Percentiles rank a stretch among this genome's conserved stretches.
Conservation (phyloP, 495 filamentous ascomycete genomes). For the Neurospora terricola region DNA sequence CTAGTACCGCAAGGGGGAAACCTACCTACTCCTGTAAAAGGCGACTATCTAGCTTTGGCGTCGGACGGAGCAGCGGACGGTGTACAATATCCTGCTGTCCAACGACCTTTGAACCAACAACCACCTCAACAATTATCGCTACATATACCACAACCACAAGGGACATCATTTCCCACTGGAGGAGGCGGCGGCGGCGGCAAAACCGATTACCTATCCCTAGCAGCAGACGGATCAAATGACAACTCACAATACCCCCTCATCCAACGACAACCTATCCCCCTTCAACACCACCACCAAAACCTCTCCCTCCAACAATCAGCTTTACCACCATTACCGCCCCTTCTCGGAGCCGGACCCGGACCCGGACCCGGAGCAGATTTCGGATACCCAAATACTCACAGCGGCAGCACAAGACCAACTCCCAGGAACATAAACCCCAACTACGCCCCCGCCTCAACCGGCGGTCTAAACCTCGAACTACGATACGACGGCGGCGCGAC, state of each 20-base stretch:
- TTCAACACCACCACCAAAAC: not conserved
- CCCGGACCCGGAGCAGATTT: not conserved
- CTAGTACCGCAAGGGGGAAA: not conserved
- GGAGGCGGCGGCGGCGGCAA: not conserved
- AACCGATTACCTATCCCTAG: not conserved
- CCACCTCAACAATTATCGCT: not conserved
- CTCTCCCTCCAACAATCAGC: not conserved
- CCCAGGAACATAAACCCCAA: not conserved
- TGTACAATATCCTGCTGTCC: not conserved
- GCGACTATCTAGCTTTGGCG: not conserved
- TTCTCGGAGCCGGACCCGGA: not conserved
- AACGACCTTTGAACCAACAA: not conserved
- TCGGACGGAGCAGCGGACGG: not conserved
- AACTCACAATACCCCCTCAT: not conserved
- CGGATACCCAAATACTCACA: not conserved
- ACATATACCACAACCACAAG: not conserved
- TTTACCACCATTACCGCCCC: not conserved
- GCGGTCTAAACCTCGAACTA: not conserved
- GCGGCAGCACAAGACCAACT: not conserved
- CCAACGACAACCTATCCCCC: not conserved
- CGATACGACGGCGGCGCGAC: not conserved
- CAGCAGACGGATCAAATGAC: not conserved
- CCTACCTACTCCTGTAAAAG: not conserved
- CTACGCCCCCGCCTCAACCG: not conserved
- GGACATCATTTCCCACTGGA: not conserved